These are phyloP conservation scores for Pseudogymnoascus sp. DNA, from an alignment of 2,329 filamentous ascomycete genomes.

Conservation along the genomic window DNA sequence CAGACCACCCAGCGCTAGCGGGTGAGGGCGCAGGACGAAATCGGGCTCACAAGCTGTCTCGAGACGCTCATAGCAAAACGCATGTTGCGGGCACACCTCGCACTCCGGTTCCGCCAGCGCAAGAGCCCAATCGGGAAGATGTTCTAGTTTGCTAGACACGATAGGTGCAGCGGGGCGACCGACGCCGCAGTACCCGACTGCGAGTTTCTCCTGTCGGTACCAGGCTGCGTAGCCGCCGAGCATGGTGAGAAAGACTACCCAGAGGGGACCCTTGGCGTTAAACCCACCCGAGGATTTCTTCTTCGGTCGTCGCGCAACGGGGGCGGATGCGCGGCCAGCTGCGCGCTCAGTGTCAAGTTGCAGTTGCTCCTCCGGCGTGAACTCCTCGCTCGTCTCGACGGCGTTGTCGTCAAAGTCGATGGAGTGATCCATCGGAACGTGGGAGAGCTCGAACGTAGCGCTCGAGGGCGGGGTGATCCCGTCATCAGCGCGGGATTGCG, in stretches of 20 bases:
- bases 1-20: constrained; percentile 70
- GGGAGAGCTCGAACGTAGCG: constrained; percentile 41
- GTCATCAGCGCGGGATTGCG: constrained; percentile 40
- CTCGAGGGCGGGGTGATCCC: constrained; percentile 46
- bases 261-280: constrained; percentile 56
- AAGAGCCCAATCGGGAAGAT: constrained; percentile 63
- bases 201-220: constrained; percentile 93
- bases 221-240: constrained; percentile 67
- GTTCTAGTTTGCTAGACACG: constrained; percentile 45
- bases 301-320: constrained; percentile 35
- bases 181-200: constrained; percentile 88
- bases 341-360: constrained; percentile 67
- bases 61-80: constrained; percentile 75
- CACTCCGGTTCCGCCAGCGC: constrained; percentile 70
- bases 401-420: constrained; percentile 37
- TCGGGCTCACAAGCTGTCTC: constrained; percentile 75
- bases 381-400: constrained; percentile 76
- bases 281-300: constrained; percentile 38
- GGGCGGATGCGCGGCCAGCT: constrained; percentile 41
- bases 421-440: not conserved
- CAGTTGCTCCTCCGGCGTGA: constrained; percentile 82
- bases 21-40: constrained; percentile 78
- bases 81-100: constrained; percentile 83
- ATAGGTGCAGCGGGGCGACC: constrained; percentile 52
- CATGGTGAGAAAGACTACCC: constrained; percentile 62